Conservation (phyloP, 345 rosid species). For the Erodium maritimum region DNA sequence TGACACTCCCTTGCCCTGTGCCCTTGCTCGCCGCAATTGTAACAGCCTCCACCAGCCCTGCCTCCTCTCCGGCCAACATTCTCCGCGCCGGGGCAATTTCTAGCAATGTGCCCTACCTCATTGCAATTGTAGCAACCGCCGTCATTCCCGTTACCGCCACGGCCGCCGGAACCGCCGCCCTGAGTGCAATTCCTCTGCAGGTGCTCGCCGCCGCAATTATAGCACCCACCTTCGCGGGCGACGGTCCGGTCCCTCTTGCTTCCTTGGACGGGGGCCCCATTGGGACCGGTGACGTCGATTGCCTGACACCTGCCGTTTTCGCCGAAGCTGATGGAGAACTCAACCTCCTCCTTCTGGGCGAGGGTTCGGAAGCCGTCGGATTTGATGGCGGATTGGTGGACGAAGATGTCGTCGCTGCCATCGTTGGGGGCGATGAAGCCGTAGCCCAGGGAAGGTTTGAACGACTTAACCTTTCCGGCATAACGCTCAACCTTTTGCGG, state of each 20-base stretch:
- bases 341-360: constrained; percentile 40
- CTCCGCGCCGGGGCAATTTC: too few relatives aligned
- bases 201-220: constrained; percentile 41
- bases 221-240: constrained; percentile 26
- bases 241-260: constrained; percentile 21
- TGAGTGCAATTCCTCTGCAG: constrained; percentile 37
- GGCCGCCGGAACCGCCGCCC: constrained; percentile 14
- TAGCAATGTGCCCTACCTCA: too few relatives aligned
- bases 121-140: too few relatives aligned
- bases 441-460: constrained; percentile 45
- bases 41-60: constrained; percentile 29
- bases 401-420: constrained; percentile 62
- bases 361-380: constrained; percentile 59
- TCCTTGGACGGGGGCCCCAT: constrained; percentile 23
- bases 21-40: constrained; percentile 46
- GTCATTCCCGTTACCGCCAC: constrained; percentile 4
- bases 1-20: constrained; percentile 13
- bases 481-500: too few relatives aligned
- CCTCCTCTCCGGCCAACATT: constrained; percentile 1
- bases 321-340: constrained; percentile 25
- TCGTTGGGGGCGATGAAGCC: constrained; percentile 70
- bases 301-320: constrained; percentile 33
- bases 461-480: constrained; percentile 55
- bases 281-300: constrained; percentile 37
- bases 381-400: constrained; percentile 53